Conservation (phyloP, 305 asterid genomes). For the Galium porrigens region DNA sequence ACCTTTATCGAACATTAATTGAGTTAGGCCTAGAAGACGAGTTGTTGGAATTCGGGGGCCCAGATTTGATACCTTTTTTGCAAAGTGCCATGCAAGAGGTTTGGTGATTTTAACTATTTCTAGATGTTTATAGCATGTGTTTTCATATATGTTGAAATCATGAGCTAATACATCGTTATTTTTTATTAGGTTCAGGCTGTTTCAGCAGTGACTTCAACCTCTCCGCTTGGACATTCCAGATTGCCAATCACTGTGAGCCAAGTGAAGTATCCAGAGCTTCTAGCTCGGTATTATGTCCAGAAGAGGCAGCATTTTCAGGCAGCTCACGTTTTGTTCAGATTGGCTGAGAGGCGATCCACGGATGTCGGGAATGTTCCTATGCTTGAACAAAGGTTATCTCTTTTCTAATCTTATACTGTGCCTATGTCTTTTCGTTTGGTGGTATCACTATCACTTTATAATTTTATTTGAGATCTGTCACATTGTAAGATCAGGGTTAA, state of each 20-base stretch:
- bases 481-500: neutral
- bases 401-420: conserved; percentile 10
- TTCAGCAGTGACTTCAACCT: conserved; percentile 30
- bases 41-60: conserved; percentile 80
- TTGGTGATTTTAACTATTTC: conserved; percentile 8
- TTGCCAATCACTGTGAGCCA: conserved; percentile 40
- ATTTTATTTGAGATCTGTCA: neutral
- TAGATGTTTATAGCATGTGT: neutral
- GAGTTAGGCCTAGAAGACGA: conserved; percentile 84
- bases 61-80: conserved; percentile 89
- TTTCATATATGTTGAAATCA: neutral
- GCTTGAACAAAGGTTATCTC: conserved; percentile 71
- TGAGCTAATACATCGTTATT: conserved; percentile 2
- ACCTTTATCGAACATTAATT: conserved; percentile 61
- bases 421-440: neutral
- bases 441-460: neutral
- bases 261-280: conserved; percentile 63
- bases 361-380: conserved; percentile 59
- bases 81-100: conserved; percentile 72
- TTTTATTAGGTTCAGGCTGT: conserved; percentile 37
- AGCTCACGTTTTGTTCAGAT: conserved; percentile 77
- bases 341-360: conserved; percentile 73
- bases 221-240: conserved; percentile 44
- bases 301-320: conserved; percentile 88
- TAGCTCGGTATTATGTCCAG: conserved; percentile 79